Conservation (phyloP, 352 stramenopile genomes). For the Blastocystis sp. region DNA sequence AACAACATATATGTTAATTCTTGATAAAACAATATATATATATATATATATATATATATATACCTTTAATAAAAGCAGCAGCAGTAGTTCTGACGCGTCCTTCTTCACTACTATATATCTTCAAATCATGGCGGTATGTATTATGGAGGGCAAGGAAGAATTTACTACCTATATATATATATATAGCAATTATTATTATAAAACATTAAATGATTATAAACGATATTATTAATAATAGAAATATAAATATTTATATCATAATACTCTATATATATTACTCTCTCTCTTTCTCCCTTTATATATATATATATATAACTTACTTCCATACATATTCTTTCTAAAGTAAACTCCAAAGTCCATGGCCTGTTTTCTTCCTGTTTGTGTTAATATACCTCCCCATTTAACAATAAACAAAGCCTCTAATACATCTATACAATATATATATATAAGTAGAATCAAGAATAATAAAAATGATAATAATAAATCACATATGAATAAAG, state of each 20-base stretch:
- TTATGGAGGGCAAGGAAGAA: slow-evolving; percentile 85
- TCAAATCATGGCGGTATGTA: slow-evolving; percentile 96
- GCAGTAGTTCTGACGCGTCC: slow-evolving; percentile 96
- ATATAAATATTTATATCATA: not conserved
- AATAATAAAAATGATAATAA: no score
- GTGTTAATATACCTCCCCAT: slow-evolving; percentile 92
- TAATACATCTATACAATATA: slow-evolving; percentile 46
- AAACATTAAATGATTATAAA: slow-evolving; percentile 44
- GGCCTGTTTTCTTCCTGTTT: slow-evolving; percentile 81
- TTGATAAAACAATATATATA: no score
- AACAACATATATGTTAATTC: no score
- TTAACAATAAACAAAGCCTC: slow-evolving; percentile 96
- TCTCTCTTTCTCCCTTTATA: no score
- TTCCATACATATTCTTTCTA: slow-evolving; percentile 54
- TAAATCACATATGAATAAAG: no score
- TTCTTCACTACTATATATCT: slow-evolving; percentile 98
- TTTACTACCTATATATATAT: slow-evolving; percentile 37
- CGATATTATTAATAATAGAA: not conserved
- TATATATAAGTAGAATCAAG: no score
- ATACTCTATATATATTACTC: no score
- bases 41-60: no score
- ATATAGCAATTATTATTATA: slow-evolving; percentile 30
- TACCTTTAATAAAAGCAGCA: slow-evolving; percentile 92
- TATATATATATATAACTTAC: not conserved
- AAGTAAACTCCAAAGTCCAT: slow-evolving; percentile 75